Evolutionary conservation across 306 rosid genomes (phyloP), one percentile per base, ranked within the genome.

Genomic region (Gillenia trifoliata): DNA sequence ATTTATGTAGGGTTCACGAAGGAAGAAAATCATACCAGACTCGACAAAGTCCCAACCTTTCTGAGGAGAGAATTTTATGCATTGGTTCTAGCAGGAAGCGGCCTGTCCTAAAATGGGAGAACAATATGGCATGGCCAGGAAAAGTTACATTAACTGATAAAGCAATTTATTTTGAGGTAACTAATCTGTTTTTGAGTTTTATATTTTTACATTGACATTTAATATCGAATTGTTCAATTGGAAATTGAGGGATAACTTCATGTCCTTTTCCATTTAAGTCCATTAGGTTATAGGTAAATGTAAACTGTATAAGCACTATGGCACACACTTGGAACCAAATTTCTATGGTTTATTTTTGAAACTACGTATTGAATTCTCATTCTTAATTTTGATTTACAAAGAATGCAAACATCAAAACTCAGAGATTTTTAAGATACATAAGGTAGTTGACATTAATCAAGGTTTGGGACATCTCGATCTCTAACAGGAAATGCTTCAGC

Each of bases 121-220:
- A 90, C 41, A 90, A 90, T 78, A 72, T 91, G 86, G 97, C 99
- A 67, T 94, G 97, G 99, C 99, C 99, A 0, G 99, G 99, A 70
- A 90, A 88, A 79, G 88, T 94, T 65, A 92, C 96, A 72, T 90
- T 94, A 71, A 90, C 99, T 11, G 90, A 90, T 77, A 92, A 80
- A 83, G 96, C 99, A 63, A 83, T 94, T 75, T 94, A 94, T 80
- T 94, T 94, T 75, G 97, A 94, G 99, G 99, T 94, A 89, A 28
- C 23, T 78, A 62, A 70, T 60, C 23, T 33, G 66, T 66, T 29
- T 52, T n/a, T 15, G 59, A n/a, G 47, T 55, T 38, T 29, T 15
- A 13, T 66, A 11, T 40, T 66, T 64, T 66, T 64, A 10, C 4
- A 22, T n/a, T 64, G 3, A 36, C 40, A 6, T 13, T 64, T 34